Evolutionary conservation across 305 asterid genomes (phyloP), one percentile per base, ranked within the genome.

Genomic region (Petunia hybrid): DNA sequence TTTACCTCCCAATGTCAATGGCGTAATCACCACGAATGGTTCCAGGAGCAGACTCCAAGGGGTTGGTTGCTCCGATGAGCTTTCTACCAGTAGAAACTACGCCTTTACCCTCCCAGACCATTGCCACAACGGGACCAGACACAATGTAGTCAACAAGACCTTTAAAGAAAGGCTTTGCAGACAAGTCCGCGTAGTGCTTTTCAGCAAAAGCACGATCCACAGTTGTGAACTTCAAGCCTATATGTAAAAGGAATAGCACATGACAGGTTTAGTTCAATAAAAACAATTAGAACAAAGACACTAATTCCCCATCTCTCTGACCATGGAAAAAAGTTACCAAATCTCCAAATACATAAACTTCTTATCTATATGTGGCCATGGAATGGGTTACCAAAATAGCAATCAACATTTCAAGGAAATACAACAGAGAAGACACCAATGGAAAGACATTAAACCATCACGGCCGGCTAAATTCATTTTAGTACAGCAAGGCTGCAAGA

Each of bases 81-180:
- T 88, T 92, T 63, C 97, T 89, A 46, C 97, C 98, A 0, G 94
- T 92, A 16, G 88, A 6, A 2, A 94, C 95, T 22, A 91, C 97
- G 77, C 84, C 86, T 90, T 90, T 94, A 3, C 97, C 98, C 83
- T 90, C 97, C 97, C 95, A 94, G 66, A 94, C 96, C 95, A 94
- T 90, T 3, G 95, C 98, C 80, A 89, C 95, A 76, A 91, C 97
- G 0, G 95, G 96, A 8, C 97, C 97, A 2, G 97, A 92, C 61
- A 89, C 80, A 53, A 91, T 92, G 91, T 93, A 93, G 84, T 92
- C 94, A 4, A 92, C 95, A 7, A 92, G 92, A 40, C 94, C 92
- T 6, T 83, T 89, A 85, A 91, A 93, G 92, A 93, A 92, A 68
- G 97, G 95, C 86, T 91, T 93, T 41, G 91, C 84, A 22, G 31